phyloP scores from a whole-genome alignment of 257 asterid species.

The Scutellaria barbata region DNA sequence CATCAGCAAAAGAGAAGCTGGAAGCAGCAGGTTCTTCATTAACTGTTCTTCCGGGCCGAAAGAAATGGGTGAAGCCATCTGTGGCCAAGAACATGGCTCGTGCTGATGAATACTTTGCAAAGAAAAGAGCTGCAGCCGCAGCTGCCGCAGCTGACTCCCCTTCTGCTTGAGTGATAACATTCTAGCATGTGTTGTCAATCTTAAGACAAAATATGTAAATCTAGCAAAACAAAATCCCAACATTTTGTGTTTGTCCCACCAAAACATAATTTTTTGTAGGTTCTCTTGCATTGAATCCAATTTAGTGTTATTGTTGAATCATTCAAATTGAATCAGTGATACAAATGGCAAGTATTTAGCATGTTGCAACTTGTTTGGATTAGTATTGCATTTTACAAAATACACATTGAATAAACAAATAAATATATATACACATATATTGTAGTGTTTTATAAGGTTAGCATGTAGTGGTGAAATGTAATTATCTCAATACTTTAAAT shows the following conservation, averaged over 20 bases:
- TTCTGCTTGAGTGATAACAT: conserved; percentile 46
- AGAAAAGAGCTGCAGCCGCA: conserved; percentile 67
- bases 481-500: no score
- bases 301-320: no score
- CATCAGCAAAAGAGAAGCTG: conserved; percentile 69
- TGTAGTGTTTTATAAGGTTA: no score
- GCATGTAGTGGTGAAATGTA: no score
- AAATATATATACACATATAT: no score
- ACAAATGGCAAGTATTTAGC: no score
- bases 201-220: conserved; percentile 34
- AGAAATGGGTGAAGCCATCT: conserved; percentile 75
- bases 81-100: conserved; percentile 79
- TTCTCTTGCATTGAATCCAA: no score
- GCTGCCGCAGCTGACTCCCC: conserved; percentile 39
- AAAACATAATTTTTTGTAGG: no score
- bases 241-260: neutral
- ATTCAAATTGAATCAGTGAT: no score
- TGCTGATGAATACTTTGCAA: conserved; percentile 87
- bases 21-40: conserved; percentile 56
- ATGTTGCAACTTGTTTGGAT: no score
- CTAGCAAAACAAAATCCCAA: conserved; percentile 9
- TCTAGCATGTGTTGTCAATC: conserved; percentile 26
- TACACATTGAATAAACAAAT: no score
- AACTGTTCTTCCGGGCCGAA: conserved; percentile 68
- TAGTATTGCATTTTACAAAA: no score